Evolutionary conservation across 768 basidiomycete genomes (phyloP), one percentile per base, ranked within the genome.

Genomic region (Psilocybe tampanensis): DNA sequence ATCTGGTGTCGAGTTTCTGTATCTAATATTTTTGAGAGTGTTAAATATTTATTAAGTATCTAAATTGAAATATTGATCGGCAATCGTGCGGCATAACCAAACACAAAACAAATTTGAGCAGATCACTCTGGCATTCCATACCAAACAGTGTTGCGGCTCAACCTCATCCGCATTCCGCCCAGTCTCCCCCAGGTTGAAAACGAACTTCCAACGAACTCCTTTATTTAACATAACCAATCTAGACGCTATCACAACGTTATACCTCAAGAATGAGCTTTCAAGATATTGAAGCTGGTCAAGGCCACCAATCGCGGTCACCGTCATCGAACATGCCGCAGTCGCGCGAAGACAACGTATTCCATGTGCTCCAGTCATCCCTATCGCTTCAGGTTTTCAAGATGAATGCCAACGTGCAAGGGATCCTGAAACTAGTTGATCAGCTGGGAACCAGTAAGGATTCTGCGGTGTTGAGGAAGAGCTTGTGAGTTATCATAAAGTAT

Each of bases 311-410:
- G 9, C 74, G 73, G 52, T 67, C 76, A 5, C 61, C 73, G 6
- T 69, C 70, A 2, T 67, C 71, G 3, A 60, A 70, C 3, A 56
- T 69, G 8, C 71, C 79, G 8, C 78, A 74, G 62, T 79, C 82
- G 22, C 80, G 57, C 41, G 86, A 91, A 68, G 93, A 95, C 72
- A 80, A 84, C 7, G 80, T 88, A 3, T 98, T 96, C 71, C 74
- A 81, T 9, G 79, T 77, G 29, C 76, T 95, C 15, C 94, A 94
- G 68, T 86, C 84, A 2, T 92, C 92, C 13, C 73, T 94, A 58
- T 90, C 90, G 1, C 80, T 98, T 6, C 95, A 98, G 71, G 93
- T 96, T 56, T 98, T 98, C 88, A 98, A 98, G 84, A 94, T 98
- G 78, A 95, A 96, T 66, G 85, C 92, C 56, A 99, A 99, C 73